phyloP scores from a whole-genome alignment of 2,329 filamentous ascomycete species.

The Colletotrichum abscissum region DNA sequence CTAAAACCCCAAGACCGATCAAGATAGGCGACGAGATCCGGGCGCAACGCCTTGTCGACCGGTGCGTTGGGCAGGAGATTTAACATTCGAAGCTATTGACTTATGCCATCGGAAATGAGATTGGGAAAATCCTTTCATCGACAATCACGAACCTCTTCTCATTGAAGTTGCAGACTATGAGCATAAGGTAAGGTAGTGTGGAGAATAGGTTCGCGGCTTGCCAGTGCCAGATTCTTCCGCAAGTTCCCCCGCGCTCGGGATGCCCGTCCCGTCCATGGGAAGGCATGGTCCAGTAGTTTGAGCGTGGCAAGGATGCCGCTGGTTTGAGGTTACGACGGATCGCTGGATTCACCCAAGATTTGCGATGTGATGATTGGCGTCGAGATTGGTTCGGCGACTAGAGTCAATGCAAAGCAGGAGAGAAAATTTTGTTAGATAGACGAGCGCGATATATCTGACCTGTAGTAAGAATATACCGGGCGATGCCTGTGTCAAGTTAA shows the following conservation, averaged over 20 bases:
- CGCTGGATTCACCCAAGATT: conserved; percentile 4
- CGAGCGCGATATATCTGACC: background rate
- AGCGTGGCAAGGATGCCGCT: conserved; percentile 17
- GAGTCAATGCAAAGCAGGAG: conserved; percentile 11
- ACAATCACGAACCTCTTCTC: background rate
- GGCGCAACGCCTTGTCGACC: conserved; percentile 25
- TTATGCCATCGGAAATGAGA: background rate
- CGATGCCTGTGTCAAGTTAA: conserved; percentile 13
- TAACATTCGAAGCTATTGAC: background rate
- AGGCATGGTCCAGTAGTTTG: conserved; percentile 16
- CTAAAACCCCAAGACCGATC: conserved; percentile 6
- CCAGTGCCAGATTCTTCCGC: background rate
- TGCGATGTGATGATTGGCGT: background rate
- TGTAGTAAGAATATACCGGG: background rate
- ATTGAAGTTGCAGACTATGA: background rate
- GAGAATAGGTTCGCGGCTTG: background rate
- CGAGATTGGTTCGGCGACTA: conserved; percentile 13
- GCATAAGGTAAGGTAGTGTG: background rate
- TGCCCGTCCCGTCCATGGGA: background rate
- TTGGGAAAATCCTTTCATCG: background rate
- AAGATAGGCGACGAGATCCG: conserved; percentile 25
- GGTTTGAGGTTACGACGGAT: background rate
- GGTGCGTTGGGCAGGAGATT: background rate
- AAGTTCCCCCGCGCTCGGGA: conserved; percentile 8
- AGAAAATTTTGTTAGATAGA: conserved; percentile 9